A percentile compares a stretch with the other conserved stretches of the same genome.
phyloP scores from a whole-genome alignment of 2,329 filamentous ascomycete genomes.

The Golovinomyces cichoracearum region DNA sequence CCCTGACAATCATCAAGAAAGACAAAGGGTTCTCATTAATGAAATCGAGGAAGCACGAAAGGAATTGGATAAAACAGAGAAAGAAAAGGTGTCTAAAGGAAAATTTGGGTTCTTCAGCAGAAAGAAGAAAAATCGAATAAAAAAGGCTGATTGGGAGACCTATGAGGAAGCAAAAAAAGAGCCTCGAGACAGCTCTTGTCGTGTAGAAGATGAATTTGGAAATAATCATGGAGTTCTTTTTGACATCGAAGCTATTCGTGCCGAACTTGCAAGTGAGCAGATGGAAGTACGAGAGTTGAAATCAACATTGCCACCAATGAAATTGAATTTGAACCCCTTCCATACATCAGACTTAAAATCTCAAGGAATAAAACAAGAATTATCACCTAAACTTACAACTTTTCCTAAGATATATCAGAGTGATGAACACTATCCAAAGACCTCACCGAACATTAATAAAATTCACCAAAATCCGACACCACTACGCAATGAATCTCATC shows the following conservation, averaged over 20 bases:
- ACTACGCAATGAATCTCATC: constrained; percentile 9
- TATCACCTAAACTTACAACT: neutral
- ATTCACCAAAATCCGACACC: constrained; percentile 4
- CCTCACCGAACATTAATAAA: constrained; percentile 4
- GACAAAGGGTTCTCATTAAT: constrained; percentile 78
- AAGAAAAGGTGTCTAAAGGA: constrained; percentile 29
- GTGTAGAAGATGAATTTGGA: constrained; percentile 12
- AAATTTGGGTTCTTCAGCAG: constrained; percentile 56
- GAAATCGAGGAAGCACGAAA: constrained; percentile 89
- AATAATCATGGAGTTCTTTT: constrained; percentile 39
- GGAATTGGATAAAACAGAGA: constrained; percentile 54
- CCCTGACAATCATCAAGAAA: constrained; percentile 66
- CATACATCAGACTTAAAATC: constrained; percentile 3
- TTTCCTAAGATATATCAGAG: neutral
- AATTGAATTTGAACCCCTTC: constrained; percentile 29
- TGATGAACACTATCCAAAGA: neutral
- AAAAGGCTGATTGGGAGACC: constrained; percentile 81
- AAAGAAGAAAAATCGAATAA: constrained; percentile 39
- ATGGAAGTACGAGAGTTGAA: constrained; percentile 54
- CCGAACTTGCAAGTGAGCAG: constrained; percentile 37
- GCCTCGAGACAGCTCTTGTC: neutral
- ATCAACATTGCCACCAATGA: constrained; percentile 75
- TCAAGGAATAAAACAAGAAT: neutral
- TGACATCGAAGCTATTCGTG: constrained; percentile 79
- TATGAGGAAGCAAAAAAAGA: constrained; percentile 50